Conservation (phyloP, 768 basidiomycete genomes). For the Xerocomus spinulosus region DNA sequence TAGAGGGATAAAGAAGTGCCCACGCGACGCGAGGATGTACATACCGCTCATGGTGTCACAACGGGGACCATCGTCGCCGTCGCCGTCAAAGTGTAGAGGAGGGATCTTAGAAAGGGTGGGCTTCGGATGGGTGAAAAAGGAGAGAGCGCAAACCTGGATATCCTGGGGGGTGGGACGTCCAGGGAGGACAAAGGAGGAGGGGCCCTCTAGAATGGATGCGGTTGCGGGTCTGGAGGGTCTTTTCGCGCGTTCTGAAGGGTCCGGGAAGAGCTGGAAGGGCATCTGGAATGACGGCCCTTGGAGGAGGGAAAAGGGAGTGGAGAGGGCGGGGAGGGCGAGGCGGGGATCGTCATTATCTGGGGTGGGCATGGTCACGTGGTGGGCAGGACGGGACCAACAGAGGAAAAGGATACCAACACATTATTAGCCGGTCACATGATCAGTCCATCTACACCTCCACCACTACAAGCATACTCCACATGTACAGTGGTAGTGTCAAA, state of each 20-base stretch:
- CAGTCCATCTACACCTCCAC: constrained; percentile 36
- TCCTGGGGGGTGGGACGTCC: constrained; percentile 17
- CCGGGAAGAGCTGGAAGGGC: constrained; percentile 32
- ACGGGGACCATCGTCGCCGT: constrained; percentile 10
- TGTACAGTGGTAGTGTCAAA: constrained; percentile 89
- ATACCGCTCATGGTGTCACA: constrained; percentile 22
- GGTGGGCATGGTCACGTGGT: constrained; percentile 28
- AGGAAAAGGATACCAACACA: neutral
- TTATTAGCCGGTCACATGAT: constrained; percentile 25
- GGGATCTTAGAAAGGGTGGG: constrained; percentile 5
- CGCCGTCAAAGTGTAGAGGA: constrained; percentile 3
- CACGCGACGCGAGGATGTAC: constrained; percentile 5
- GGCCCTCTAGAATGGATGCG: constrained; percentile 42
- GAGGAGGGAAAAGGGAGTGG: constrained; percentile 21
- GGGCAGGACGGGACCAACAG: neutral
- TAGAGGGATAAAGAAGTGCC: constrained; percentile 17
- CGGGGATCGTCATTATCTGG: constrained; percentile 26
- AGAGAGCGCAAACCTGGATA: constrained; percentile 6
- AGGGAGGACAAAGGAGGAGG: constrained; percentile 39
- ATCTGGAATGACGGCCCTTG: constrained; percentile 27
- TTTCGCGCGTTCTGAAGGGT: constrained; percentile 24
- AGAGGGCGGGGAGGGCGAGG: constrained; percentile 15
- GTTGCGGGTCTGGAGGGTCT: constrained; percentile 38
- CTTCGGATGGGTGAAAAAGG: neutral
- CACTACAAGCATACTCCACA: constrained; percentile 85